These are phyloP conservation scores for Sphagnum contortum DNA, from an alignment of 225 moss, liverwort and hornwort species.

Conservation along the genomic window DNA sequence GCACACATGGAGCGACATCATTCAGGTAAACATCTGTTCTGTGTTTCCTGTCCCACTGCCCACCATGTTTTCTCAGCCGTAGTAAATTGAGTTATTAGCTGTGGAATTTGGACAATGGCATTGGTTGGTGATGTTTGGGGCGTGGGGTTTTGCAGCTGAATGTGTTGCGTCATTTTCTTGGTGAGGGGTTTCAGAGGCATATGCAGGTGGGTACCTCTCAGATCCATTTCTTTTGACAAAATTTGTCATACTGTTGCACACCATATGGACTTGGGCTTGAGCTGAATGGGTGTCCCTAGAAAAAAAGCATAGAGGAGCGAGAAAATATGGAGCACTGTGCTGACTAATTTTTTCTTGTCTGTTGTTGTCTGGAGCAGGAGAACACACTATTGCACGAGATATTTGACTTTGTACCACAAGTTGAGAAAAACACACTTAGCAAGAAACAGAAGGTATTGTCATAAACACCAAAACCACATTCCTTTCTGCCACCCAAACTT, in stretches of 20 bases:
- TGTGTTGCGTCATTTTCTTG: constrained; percentile 55
- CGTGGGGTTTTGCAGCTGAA: constrained; percentile 41
- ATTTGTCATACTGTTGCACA: too few relatives aligned
- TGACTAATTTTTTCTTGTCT: too few relatives aligned
- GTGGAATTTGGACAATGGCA: not conserved
- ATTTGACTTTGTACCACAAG: constrained; percentile 69
- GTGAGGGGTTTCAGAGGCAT: constrained; percentile 81
- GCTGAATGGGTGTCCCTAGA: too few relatives aligned
- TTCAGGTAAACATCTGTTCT: constrained; percentile 36
- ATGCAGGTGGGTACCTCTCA: constrained; percentile 58
- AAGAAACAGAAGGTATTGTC: constrained; percentile 50
- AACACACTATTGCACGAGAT: constrained; percentile 73
- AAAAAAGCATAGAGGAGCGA: too few relatives aligned
- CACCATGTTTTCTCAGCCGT: too few relatives aligned
- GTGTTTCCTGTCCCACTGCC: too few relatives aligned
- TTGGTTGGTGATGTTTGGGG: not conserved
- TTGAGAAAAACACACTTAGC: constrained; percentile 44
- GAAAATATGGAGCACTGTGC: too few relatives aligned
- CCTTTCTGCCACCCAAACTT: too few relatives aligned
- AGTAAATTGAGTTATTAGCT: not conserved
- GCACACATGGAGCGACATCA: constrained; percentile 58
- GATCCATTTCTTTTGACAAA: not conserved
- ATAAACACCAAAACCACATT: not conserved
- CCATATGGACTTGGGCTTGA: too few relatives aligned
- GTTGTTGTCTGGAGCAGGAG: constrained; percentile 26